Conservation (phyloP, 495 filamentous ascomycete genomes). For the Achaetomiella virescens region DNA sequence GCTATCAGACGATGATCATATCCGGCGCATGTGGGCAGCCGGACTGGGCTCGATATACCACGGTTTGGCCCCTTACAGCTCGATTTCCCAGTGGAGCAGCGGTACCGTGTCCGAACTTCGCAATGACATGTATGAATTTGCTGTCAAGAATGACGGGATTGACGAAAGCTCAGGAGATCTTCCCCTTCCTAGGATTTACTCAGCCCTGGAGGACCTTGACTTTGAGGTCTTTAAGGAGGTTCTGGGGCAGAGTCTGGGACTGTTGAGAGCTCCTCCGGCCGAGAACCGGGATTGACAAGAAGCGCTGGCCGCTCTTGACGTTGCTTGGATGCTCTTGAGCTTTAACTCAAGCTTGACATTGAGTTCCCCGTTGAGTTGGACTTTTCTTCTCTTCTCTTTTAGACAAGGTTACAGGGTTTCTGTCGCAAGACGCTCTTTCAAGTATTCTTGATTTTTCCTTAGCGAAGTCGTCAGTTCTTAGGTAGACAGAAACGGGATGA, state of each 20-base stretch:
- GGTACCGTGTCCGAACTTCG: background rate
- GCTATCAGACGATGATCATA: constrained; percentile 17
- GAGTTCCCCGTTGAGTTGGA: no score
- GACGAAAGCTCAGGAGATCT: constrained; percentile 3
- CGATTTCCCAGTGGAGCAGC: background rate
- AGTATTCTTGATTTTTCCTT: no score
- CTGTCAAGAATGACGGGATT: background rate
- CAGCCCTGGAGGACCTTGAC: constrained; percentile 7
- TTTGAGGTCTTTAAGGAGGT: constrained; percentile 3
- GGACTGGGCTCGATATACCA: constrained; percentile 27
- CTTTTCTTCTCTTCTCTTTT: no score
- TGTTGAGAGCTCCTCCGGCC: no score
- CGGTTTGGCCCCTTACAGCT: background rate
- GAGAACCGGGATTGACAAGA: no score
- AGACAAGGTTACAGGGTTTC: no score
- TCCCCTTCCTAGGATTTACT: constrained; percentile 11
- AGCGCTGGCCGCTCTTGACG: no score
- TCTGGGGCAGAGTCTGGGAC: background rate
- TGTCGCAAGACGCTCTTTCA: no score
- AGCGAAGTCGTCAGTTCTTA: no score
- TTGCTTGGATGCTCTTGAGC: no score
- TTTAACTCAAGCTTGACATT: no score
- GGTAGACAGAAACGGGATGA: no score
- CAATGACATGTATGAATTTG: constrained; percentile 7
- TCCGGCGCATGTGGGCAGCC: constrained; percentile 20